Evolutionary conservation across 2,329 filamentous ascomycete species (phyloP).

Genomic region (Fusarium algeriense): DNA sequence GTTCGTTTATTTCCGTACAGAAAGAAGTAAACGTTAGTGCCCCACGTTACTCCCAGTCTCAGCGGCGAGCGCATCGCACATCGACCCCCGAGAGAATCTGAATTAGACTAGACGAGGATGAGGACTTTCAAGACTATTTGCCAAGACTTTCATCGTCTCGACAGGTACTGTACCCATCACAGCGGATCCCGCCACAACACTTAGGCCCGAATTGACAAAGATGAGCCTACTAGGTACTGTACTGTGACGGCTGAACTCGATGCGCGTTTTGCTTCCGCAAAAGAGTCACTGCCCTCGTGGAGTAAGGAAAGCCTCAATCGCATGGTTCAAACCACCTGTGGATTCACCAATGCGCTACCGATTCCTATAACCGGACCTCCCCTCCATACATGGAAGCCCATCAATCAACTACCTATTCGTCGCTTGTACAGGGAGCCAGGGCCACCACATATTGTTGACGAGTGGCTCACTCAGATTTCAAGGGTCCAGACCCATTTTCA

Average conservation of each 20-base stretch:
- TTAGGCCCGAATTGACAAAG: constrained; percentile 41
- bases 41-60: constrained; percentile 25
- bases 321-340: neutral
- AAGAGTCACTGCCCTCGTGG: constrained; percentile 24
- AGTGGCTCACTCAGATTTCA: constrained; percentile 34
- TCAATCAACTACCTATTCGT: neutral
- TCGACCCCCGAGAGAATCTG: constrained; percentile 28
- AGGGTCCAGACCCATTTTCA: constrained; percentile 31
- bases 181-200: constrained; percentile 37
- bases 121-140: constrained; percentile 21
- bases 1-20: constrained; percentile 27
- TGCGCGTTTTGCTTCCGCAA: constrained; percentile 28
- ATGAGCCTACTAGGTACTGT: constrained; percentile 5
- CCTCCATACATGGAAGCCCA: neutral
- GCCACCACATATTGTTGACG: constrained; percentile 20
- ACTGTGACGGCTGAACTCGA: constrained; percentile 16
- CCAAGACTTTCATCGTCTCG: constrained; percentile 32
- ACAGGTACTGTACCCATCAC: constrained; percentile 30
- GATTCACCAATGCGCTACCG: constrained; percentile 12
- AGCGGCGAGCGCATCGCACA: constrained; percentile 33
- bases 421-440: constrained; percentile 23
- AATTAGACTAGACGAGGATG: constrained; percentile 7
- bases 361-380: constrained; percentile 20
- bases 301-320: constrained; percentile 1
- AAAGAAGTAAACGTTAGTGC: constrained; percentile 19